These are phyloP conservation scores for Tetrapisispora nanseiensis DNA, from an alignment of 805 yeast species.

Conservation along the genomic window DNA sequence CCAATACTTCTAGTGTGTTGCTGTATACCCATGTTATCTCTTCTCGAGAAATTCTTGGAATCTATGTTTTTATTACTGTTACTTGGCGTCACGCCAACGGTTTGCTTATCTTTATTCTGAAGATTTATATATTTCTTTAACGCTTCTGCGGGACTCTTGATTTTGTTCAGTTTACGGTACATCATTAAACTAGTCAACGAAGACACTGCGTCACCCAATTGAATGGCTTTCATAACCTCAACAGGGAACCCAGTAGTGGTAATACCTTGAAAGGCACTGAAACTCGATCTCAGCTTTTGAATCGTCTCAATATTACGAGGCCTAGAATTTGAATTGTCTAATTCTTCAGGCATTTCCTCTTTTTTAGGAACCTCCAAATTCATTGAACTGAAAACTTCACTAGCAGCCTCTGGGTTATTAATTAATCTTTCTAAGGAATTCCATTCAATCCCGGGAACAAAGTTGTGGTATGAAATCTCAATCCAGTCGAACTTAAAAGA, in stretches of 20 bases:
- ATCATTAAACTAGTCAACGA: constrained; percentile 56
- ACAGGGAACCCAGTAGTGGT: constrained; percentile 55
- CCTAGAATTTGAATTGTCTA: neutral
- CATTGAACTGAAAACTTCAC: constrained; percentile 8
- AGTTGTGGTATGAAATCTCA: constrained; percentile 45
- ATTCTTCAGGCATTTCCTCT: too few species aligned
- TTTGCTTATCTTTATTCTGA: constrained; percentile 4
- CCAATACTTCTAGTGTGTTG: constrained; percentile 3
- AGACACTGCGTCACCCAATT: constrained; percentile 71
- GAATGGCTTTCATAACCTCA: constrained; percentile 58
- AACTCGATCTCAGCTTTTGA: constrained; percentile 30
- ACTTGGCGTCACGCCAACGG: neutral
- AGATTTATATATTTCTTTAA: constrained; percentile 33
- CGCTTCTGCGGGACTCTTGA: constrained; percentile 46
- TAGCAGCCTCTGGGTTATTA: constrained; percentile 19
- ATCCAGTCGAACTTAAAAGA: constrained; percentile 61
- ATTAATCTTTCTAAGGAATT: constrained; percentile 36
- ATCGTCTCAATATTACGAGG: constrained; percentile 13
- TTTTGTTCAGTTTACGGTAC: constrained; percentile 39
- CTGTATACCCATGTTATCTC: neutral
- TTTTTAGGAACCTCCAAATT: constrained; percentile 7
- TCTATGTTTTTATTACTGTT: neutral
- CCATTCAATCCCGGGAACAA: constrained; percentile 40
- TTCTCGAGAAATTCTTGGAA: neutral
- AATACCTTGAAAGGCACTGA: constrained; percentile 39